phyloP scores from a whole-genome alignment of 495 filamentous ascomycete species.

The Clavariopsis aquatica region DNA sequence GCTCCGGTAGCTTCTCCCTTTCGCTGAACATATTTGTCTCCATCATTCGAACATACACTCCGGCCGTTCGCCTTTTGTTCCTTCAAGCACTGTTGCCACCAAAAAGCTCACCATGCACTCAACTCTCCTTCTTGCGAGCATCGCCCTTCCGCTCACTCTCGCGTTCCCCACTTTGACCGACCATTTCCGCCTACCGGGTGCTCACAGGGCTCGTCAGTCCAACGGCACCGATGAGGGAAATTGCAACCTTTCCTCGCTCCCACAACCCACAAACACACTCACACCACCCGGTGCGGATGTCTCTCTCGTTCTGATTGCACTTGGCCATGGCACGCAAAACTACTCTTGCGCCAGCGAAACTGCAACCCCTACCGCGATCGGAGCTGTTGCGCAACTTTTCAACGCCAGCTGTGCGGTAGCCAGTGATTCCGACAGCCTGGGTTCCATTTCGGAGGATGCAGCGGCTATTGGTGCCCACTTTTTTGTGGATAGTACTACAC shows the following conservation, averaged over 20 bases:
- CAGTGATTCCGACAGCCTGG: slow-evolving; percentile 54
- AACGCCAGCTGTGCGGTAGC: slow-evolving; percentile 80
- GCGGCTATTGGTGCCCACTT: slow-evolving; percentile 79
- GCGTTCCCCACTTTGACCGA: not conserved
- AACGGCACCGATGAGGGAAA: slow-evolving; percentile 10
- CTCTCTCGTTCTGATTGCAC: slow-evolving; percentile 69
- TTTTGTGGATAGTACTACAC: slow-evolving; percentile 63
- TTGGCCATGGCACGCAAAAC: slow-evolving; percentile 89
- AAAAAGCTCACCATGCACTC: slow-evolving; percentile 5
- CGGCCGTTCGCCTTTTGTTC: not conserved
- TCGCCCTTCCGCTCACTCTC: slow-evolving; percentile 15
- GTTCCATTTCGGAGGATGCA: slow-evolving; percentile 41
- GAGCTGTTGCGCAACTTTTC: slow-evolving; percentile 80
- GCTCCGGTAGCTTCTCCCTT: slow-evolving; percentile 31
- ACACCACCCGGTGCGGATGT: slow-evolving; percentile 59
- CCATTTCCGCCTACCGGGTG: slow-evolving; percentile 1
- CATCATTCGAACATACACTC: slow-evolving; percentile 4
- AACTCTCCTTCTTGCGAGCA: slow-evolving; percentile 1
- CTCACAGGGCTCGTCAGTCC: slow-evolving; percentile 1
- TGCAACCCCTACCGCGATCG: slow-evolving; percentile 58
- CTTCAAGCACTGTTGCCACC: not conserved
- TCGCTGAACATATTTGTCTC: slow-evolving; percentile 9
- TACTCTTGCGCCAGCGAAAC: slow-evolving; percentile 72
- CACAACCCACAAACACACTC: slow-evolving; percentile 46
- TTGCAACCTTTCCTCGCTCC: slow-evolving; percentile 23